Percentiles rank a stretch among this genome's conserved stretches.
phyloP scores from a whole-genome alignment of 306 rosid species.

The Senna siamea region DNA sequence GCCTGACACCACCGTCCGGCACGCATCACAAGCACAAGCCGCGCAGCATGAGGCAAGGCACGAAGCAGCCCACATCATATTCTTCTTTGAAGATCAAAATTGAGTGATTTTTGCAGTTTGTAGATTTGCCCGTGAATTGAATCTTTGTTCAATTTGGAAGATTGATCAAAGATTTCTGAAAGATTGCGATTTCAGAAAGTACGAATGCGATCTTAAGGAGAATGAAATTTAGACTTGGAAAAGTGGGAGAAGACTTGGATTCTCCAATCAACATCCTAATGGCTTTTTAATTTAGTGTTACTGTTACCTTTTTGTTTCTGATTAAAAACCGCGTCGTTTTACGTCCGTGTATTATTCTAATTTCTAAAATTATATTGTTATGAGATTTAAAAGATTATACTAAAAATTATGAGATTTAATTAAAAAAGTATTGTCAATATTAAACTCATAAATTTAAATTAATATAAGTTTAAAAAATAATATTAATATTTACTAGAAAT shows the following conservation, averaged over 20 bases:
- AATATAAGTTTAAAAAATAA: too few relatives aligned
- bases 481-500: too few relatives aligned
- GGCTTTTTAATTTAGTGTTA: not conserved
- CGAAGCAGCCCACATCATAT: slow-evolving; percentile 97
- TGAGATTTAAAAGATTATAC: too few relatives aligned
- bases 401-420: too few relatives aligned
- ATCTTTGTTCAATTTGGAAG: not conserved
- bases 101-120: slow-evolving; percentile 9
- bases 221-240: not conserved
- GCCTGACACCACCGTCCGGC: slow-evolving; percentile 88
- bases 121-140: not conserved
- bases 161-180: not conserved
- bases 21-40: slow-evolving; percentile 93
- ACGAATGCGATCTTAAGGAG: not conserved
- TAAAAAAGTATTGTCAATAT: too few relatives aligned
- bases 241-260: not conserved
- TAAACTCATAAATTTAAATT: too few relatives aligned
- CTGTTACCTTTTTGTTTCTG: not conserved
- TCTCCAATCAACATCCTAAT: not conserved
- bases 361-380: too few relatives aligned
- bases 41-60: slow-evolving; percentile 99
- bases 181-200: not conserved
- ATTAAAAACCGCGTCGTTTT: not conserved
- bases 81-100: slow-evolving; percentile 39
- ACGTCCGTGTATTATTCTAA: not conserved